phyloP scores from a whole-genome alignment of 1,284 basidiomycete species.

The Puccinia coronata region DNA sequence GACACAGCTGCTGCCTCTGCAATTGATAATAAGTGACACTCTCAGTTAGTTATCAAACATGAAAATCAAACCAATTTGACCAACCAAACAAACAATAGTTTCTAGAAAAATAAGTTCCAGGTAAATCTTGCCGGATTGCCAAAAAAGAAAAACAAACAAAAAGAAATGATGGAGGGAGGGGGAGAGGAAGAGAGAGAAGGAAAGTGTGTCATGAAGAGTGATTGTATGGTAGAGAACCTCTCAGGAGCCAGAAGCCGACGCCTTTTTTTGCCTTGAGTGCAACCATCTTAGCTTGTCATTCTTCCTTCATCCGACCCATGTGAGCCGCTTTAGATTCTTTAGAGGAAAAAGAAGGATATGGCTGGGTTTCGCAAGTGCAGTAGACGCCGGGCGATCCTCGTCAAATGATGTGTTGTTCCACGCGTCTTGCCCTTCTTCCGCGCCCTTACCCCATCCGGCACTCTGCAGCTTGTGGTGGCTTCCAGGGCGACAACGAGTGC shows the following conservation, averaged over 20 bases:
- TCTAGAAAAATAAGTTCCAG: too few relatives aligned
- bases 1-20: too few relatives aligned
- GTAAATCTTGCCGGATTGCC: too few relatives aligned
- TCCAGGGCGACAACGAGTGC: conserved; percentile 40
- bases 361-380: background rate
- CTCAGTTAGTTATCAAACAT: too few relatives aligned
- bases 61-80: too few relatives aligned
- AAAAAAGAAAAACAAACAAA: too few relatives aligned
- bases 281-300: conserved; percentile 44
- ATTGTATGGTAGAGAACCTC: background rate
- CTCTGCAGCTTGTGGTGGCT: conserved; percentile 27
- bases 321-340: conserved; percentile 49
- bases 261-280: conserved; percentile 49
- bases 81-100: too few relatives aligned
- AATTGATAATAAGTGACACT: too few relatives aligned
- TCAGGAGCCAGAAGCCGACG: background rate
- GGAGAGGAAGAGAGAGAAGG: background rate
- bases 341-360: conserved; percentile 4
- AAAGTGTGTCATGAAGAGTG: background rate
- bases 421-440: background rate
- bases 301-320: conserved; percentile 49
- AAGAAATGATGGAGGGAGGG: too few relatives aligned
- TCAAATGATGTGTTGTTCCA: background rate
- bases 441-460: conserved; percentile 33
- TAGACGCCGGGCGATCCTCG: background rate